These are phyloP conservation scores for Pythium biforme DNA, from an alignment of 352 stramenopile genomes.

Conservation along the genomic window DNA sequence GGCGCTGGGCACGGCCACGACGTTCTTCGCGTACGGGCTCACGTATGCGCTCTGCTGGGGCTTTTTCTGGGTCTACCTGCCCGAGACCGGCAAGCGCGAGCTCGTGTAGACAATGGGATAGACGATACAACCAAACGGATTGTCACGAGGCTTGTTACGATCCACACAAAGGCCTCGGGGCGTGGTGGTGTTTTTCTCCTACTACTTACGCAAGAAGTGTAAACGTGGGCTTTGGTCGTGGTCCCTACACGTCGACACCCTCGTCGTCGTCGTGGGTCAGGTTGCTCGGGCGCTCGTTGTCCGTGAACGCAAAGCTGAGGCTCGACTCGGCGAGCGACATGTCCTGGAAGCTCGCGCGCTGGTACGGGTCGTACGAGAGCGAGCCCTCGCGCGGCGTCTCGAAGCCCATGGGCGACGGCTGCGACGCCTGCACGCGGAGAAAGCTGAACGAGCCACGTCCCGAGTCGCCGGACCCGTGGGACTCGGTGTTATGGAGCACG, in stretches of 20 bases:
- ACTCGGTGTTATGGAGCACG: constrained; percentile 4
- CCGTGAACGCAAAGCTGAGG: constrained; percentile 22
- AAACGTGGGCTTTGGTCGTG: background rate
- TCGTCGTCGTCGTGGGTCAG: background rate
- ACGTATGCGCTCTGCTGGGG: constrained; percentile 67
- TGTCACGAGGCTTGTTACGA: background rate
- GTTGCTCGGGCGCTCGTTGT: constrained; percentile 4
- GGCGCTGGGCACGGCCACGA: constrained; percentile 54
- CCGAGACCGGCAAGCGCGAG: constrained; percentile 77
- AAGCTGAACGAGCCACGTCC: constrained; percentile 17
- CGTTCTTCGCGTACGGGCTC: constrained; percentile 63
- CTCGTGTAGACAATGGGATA: constrained; percentile 37
- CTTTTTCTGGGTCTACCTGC: constrained; percentile 70
- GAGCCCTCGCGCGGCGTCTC: constrained; percentile 14
- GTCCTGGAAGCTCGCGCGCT: constrained; percentile 20
- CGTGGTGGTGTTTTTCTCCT: background rate
- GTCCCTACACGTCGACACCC: background rate
- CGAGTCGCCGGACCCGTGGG: constrained; percentile 2
- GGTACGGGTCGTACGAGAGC: constrained; percentile 28
- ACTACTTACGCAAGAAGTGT: too few species aligned
- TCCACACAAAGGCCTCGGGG: background rate
- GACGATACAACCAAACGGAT: background rate
- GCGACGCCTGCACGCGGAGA: constrained; percentile 6
- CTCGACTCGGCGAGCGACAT: constrained; percentile 26
- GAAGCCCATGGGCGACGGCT: constrained; percentile 7